A percentile compares a stretch with the other conserved stretches of the same genome.
Conservation (phyloP, 352 stramenopile species). For the Globisporangium spiculum region DNA sequence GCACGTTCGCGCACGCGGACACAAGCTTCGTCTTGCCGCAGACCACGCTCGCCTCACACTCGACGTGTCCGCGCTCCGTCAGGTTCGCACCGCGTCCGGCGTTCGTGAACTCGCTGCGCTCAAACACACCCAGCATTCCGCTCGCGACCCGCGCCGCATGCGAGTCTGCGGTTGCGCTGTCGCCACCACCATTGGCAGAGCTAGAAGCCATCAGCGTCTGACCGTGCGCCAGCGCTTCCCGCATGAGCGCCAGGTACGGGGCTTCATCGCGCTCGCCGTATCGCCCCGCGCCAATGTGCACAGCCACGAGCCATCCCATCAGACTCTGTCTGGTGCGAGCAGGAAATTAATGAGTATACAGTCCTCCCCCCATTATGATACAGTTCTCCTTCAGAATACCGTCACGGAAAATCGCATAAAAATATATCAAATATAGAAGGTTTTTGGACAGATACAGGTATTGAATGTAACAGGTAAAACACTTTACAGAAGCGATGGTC, state of each 20-base stretch:
- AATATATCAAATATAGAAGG: too few relatives aligned
- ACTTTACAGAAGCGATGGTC: too few relatives aligned
- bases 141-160: conserved; percentile 28
- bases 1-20: conserved; percentile 41
- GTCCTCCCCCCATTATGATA: too few relatives aligned
- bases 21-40: conserved; percentile 39
- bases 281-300: conserved; percentile 57
- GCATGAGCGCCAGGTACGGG: conserved; percentile 43
- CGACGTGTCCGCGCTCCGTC: conserved; percentile 39
- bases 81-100: conserved; percentile 54
- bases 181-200: not conserved
- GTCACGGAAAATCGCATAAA: too few relatives aligned
- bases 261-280: conserved; percentile 35
- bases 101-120: conserved; percentile 53
- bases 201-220: conserved; percentile 3
- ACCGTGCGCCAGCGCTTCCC: conserved; percentile 25
- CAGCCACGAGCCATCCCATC: conserved; percentile 51
- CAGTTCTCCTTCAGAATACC: too few relatives aligned
- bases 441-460: too few relatives aligned
- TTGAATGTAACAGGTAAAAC: too few relatives aligned
- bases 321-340: not conserved
- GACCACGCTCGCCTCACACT: conserved; percentile 57
- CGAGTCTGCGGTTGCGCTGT: conserved; percentile 9
- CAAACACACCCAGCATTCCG: conserved; percentile 39
- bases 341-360: not conserved